Base-by-base conservation (phyloP, 2,329 filamentous ascomycete genomes). In the Scolecobasidium constrictum region DNA sequence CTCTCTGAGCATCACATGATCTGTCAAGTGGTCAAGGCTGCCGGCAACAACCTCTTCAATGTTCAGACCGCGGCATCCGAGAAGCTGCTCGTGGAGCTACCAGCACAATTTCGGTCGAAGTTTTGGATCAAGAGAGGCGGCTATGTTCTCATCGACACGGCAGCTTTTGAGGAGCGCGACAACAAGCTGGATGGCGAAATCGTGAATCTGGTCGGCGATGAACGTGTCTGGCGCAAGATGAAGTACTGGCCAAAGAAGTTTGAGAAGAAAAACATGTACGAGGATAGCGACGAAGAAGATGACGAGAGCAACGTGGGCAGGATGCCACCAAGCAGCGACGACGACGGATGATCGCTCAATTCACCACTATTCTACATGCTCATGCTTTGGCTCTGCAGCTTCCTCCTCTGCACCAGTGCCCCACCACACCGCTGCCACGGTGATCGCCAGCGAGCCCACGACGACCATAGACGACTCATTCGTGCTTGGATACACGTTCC, bases 61-160 rank as follows among this genome's bases (percentile, higher is more conserved):
- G 86, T 90, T 56, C 71, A 72, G 52, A 46, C 48, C 12, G 4
- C 19, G 12, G 3, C 35, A 11, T 73, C 75, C 46, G 74, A 78
- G 53, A 65, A 72, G 5, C 62, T 90, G 31, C 67, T 93, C 15
- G 81, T 87, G 17, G 87, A 95, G 67, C 76, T 98, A 16, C 82
- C 85, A 7, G 69, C 86, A 19, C 78, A 80, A 33, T 95, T 96
- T 59, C 83, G 90, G 47, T 92, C 86, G 50, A 92, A 86, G 2
- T 86, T 96, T 49, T 96, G 86, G 85, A 83, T 96, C 60, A 88
- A 84, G 62, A 79, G 86, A 15, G 84, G 87, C 21, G 86, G 86
- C 1, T 96, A 81, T 60, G 87, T 95, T 21, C 65, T 96, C 9
- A 73, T 94, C 12, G 84, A 96, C 50, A 81, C 76, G 18, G 70